Evolutionary conservation across 1,284 basidiomycete species (phyloP).

Genomic region (Ganoderma lucidum): DNA sequence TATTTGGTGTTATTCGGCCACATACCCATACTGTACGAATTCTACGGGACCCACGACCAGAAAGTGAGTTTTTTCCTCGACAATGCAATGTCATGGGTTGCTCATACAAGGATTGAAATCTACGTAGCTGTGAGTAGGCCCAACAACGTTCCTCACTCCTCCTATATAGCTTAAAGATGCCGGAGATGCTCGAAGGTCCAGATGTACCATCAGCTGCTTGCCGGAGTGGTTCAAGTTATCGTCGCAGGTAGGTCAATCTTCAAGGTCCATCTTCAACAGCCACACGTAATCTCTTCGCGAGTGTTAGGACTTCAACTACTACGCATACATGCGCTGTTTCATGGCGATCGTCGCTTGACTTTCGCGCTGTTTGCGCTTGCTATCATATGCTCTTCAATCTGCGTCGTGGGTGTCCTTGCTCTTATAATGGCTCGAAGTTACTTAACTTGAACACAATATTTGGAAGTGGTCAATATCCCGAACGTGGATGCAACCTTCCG

Average conservation of each 20-base stretch:
- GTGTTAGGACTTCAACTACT: constrained; percentile 7
- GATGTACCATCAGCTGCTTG: constrained; percentile 18
- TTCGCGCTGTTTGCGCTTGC: background rate
- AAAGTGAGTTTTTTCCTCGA: background rate
- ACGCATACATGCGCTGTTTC: constrained; percentile 11
- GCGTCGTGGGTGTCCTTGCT: background rate
- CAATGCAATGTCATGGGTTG: background rate
- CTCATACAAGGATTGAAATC: background rate
- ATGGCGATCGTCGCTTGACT: background rate
- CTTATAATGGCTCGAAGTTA: background rate
- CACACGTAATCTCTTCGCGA: background rate
- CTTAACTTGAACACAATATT: background rate
- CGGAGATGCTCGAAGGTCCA: constrained; percentile 9
- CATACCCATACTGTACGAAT: constrained; percentile 14
- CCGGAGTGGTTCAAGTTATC: constrained; percentile 10
- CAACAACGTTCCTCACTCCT: background rate
- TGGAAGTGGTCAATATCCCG: constrained; percentile 2
- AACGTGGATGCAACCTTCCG: background rate
- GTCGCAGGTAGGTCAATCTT: constrained; percentile 12
- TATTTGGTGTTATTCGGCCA: constrained; percentile 17
- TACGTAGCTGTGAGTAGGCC: constrained; percentile 4
- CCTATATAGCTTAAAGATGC: background rate
- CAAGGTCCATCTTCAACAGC: background rate
- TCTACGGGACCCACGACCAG: constrained; percentile 4
- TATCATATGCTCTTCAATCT: background rate